Evolutionary conservation across 2,329 filamentous ascomycete genomes (phyloP), one percentile per base, ranked within the genome.

Genomic region (Orbilia oligospora): DNA sequence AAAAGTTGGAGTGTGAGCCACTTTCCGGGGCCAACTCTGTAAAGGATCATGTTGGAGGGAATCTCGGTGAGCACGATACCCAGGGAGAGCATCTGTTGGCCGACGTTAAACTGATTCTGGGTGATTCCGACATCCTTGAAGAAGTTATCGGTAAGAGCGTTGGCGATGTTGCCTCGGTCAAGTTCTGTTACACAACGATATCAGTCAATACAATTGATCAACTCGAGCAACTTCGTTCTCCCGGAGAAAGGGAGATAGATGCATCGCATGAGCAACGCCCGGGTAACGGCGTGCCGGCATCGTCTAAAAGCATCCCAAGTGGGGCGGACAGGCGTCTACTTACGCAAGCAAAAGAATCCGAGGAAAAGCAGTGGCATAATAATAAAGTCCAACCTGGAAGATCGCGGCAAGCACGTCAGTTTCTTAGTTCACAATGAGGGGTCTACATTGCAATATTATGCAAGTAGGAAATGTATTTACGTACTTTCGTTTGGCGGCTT

Each of bases 1-100:
- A 89, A 87, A 20, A 89, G 82, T 81, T 89, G 87, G 0, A 86
- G 83, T 0, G 87, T 87, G 0, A 89, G 83, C 88, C 88, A 89
- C 58, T 85, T 85, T n/a, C 85, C 86, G 0, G 88, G 87, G 5
- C 87, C 86, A 5, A 88, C 84, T 82, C 87, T 87, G 30, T 86
- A 84, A 41, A 88, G 83, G 82, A 89, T 87, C 75, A 89, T 85
- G 67, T 85, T 86, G 0, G 88, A 88, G 0, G 89, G 84, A n/a
- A 89, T 86, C 27, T 84, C 85, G 65, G 83, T 83, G 3, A 88
- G 83, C 1, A 88, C 86, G 49, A 88, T 88, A 16, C 86, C 87
- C 0, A 87, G 83, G 0, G 86, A 88, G 0, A 88, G 83, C 72
- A 89, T 83, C 75, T 88, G 86, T 24, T 87, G 85, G 3, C 87